Evolutionary conservation across 2,329 filamentous ascomycete species (phyloP).

Genomic region (Hymenoscyphus scutula): DNA sequence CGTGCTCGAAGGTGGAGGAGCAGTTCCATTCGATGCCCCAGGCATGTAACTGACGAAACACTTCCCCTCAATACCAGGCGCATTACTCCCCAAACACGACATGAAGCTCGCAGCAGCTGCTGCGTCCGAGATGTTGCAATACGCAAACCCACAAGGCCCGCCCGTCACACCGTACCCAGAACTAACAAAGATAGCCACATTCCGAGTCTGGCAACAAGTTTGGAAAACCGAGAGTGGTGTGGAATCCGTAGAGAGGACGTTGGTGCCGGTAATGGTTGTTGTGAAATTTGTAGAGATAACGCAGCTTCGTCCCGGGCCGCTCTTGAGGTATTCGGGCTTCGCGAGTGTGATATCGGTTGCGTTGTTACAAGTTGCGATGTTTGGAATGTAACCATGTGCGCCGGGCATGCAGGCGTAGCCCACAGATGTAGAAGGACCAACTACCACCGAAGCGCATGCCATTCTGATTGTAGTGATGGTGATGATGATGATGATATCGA

Average conservation of each 20-base stretch:
- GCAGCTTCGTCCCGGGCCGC: constrained; percentile 5
- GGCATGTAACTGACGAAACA: constrained; percentile 9
- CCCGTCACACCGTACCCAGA: constrained; percentile 6
- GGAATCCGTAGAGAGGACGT: constrained; percentile 4
- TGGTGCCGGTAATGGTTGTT: background rate
- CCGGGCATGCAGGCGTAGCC: constrained; percentile 9
- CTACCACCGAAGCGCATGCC: constrained; percentile 2
- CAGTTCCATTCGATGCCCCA: background rate
- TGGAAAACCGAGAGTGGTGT: constrained; percentile 2
- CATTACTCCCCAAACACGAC: constrained; percentile 5
- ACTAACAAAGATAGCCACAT: constrained; percentile 6
- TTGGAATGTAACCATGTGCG: constrained; percentile 5
- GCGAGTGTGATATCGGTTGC: constrained; percentile 3
- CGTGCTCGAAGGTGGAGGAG: background rate
- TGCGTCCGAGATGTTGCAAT: constrained; percentile 11
- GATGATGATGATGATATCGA: constrained; percentile 3
- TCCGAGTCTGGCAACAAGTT: constrained; percentile 4
- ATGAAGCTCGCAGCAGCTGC: background rate
- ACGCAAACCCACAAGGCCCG: constrained; percentile 10
- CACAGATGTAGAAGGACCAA: background rate
- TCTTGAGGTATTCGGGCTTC: constrained; percentile 1
- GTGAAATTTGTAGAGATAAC: constrained; percentile 13
- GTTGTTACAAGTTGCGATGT: constrained; percentile 7
- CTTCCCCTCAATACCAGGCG: constrained; percentile 4
- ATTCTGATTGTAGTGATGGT: constrained; percentile 1